phyloP scores from a whole-genome alignment of 352 stramenopile genomes.

The Pythium dissotocum region DNA sequence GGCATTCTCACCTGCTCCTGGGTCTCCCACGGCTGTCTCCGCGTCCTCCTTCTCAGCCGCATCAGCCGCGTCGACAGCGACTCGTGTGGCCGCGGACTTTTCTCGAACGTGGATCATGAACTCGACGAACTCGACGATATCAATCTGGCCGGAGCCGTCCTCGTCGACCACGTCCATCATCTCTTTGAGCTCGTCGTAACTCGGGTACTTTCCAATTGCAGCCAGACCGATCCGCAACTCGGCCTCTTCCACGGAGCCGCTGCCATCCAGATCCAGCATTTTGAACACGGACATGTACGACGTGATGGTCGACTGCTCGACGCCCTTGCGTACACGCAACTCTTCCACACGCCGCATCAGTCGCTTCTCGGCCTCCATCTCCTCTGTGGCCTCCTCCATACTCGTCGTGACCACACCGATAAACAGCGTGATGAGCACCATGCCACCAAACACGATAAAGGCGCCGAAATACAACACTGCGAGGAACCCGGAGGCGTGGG shows the following conservation, averaged over 20 bases:
- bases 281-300: constrained; percentile 87
- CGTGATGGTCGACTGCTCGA: constrained; percentile 45
- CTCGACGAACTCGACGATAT: constrained; percentile 86
- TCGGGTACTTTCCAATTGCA: constrained; percentile 79
- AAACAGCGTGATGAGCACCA: constrained; percentile 91
- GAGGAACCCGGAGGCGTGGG: constrained; percentile 41
- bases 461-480: constrained; percentile 77
- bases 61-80: constrained; percentile 4
- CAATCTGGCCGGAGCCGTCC: constrained; percentile 83
- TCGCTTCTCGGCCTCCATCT: constrained; percentile 79
- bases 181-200: constrained; percentile 77
- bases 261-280: constrained; percentile 80
- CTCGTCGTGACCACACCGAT: constrained; percentile 91
- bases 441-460: constrained; percentile 83
- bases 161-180: constrained; percentile 89
- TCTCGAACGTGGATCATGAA: constrained; percentile 85
- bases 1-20: background rate
- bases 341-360: constrained; percentile 61
- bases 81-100: constrained; percentile 41
- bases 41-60: constrained; percentile 2
- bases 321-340: constrained; percentile 50
- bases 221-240: constrained; percentile 79
- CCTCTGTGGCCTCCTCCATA: constrained; percentile 89
- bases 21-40: background rate
- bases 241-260: constrained; percentile 83